phyloP scores from a whole-genome alignment of 2,329 filamentous ascomycete genomes.

The Raffaelea ambrosiae region DNA sequence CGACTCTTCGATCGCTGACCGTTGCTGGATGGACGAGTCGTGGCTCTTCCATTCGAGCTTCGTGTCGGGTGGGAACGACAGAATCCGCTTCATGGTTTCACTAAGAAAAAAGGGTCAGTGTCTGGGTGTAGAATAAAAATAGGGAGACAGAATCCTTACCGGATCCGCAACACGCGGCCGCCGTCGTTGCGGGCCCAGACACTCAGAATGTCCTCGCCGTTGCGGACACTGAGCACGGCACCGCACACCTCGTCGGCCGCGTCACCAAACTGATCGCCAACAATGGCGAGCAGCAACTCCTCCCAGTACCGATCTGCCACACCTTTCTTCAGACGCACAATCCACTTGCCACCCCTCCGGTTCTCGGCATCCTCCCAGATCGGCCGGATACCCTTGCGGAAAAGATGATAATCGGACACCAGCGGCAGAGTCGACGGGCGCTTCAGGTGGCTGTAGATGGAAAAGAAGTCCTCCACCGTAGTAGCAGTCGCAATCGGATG shows the following conservation, averaged over 20 bases:
- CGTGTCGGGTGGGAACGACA: slow-evolving; percentile 80
- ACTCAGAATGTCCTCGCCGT: slow-evolving; percentile 93
- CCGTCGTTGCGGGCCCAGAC: slow-evolving; percentile 96
- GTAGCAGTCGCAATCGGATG: slow-evolving; percentile 75
- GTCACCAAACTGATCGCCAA: slow-evolving; percentile 90
- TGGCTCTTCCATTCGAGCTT: slow-evolving; percentile 94
- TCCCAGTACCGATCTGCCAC: slow-evolving; percentile 97
- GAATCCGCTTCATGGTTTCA: slow-evolving; percentile 86
- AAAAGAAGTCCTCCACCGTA: slow-evolving; percentile 86
- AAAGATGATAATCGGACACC: slow-evolving; percentile 96
- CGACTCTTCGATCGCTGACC: slow-evolving; percentile 82
- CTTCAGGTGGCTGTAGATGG: slow-evolving; percentile 81
- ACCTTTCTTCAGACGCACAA: slow-evolving; percentile 92
- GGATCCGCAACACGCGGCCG: slow-evolving; percentile 89
- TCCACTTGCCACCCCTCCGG: slow-evolving; percentile 94
- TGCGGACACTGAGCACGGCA: slow-evolving; percentile 85
- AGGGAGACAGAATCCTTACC: slow-evolving; percentile 46
- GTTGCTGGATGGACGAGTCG: slow-evolving; percentile 89
- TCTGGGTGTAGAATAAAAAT: background rate
- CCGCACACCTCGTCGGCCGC: slow-evolving; percentile 92
- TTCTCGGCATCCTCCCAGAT: slow-evolving; percentile 99
- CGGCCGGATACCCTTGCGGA: slow-evolving; percentile 90
- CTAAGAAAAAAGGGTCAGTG: slow-evolving; percentile 33
- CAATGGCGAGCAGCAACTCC: slow-evolving; percentile 78
- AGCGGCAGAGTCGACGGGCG: slow-evolving; percentile 79